phyloP scores from a whole-genome alignment of 495 filamentous ascomycete species.

The Daldinia caldariorum region DNA sequence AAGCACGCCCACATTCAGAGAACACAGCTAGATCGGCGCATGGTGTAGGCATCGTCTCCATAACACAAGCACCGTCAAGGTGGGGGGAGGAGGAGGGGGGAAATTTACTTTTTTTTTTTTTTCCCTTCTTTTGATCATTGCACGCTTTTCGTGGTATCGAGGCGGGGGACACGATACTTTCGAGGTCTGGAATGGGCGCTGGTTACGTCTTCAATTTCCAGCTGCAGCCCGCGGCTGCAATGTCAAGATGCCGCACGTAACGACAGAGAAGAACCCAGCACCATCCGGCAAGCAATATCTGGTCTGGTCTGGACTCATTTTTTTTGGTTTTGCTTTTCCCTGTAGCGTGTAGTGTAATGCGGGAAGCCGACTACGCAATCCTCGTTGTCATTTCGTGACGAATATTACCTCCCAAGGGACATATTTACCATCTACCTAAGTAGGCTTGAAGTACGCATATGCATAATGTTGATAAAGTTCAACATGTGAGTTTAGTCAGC shows the following conservation, averaged over 20 bases:
- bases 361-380: conserved; percentile 25
- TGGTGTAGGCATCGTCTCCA: conserved; percentile 15
- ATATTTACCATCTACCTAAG: conserved; percentile 1
- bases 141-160: conserved; percentile 42
- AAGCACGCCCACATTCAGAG: conserved; percentile 29
- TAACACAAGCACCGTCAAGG: conserved; percentile 21
- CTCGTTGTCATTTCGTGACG: conserved; percentile 33
- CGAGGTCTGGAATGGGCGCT: conserved; percentile 37
- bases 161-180: conserved; percentile 28
- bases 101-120: not conserved
- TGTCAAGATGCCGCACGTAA: conserved; percentile 44
- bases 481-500: conserved; percentile 39
- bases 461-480: conserved; percentile 5
- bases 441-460: not conserved
- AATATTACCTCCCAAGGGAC: conserved; percentile 24
- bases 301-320: not conserved
- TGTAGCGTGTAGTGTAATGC: conserved; percentile 20
- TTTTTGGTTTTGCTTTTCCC: not conserved
- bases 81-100: not conserved
- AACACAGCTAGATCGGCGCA: conserved; percentile 37
- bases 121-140: conserved; percentile 23
- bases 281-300: conserved; percentile 21
- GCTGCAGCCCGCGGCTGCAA: conserved; percentile 44
- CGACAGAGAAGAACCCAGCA: conserved; percentile 24
- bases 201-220: conserved; percentile 44